Evolutionary conservation across 2,329 filamentous ascomycete genomes (phyloP), one percentile per base, ranked within the genome.

Genomic region (Botrytis deweyae): DNA sequence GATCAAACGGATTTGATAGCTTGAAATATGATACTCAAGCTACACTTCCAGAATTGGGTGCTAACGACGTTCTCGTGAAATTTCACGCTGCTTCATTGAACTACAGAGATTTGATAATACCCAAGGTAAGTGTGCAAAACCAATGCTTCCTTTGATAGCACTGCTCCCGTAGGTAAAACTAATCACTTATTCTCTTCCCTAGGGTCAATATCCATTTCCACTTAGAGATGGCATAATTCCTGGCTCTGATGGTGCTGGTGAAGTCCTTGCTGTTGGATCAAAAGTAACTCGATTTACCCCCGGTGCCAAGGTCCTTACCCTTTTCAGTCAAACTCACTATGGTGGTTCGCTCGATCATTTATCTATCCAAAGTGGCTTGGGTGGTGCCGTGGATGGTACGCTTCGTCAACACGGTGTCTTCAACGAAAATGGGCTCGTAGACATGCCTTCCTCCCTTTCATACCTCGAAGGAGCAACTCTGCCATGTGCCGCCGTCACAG

Each of bases 351-450:
- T 81, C 40, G 75, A 76, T 42, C 52, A 64, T 1, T 62, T 63
- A 42, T 80, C 80, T 6, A 72, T 80, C 1, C 67, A 74, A 0
- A 87, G 86, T 3, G 88, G 88, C n/a, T 83, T 91, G 1, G 90
- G 90, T 64, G 89, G 88, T 65, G 83, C 82, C 3, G 70, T 89
- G 1, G 78, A 83, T 3, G 86, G 86, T 22, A 84, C 84, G 0
- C 87, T 88, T n/a, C 82, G 83, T 8, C 82, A 86, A 72, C 85
- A 86, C 73, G 84, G 85, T 22, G 81, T 84, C 36, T 87, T 87
- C 76, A 83, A 84, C 8, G 85, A 85, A 79, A 81, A 92, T 64
- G 90, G 89, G 0, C 85, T 93, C 4, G 89, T 93, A 14, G 80
- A 82, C 58, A 86, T 88, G 78, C 91, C 91, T 0, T 77, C 80